Conservation (phyloP, 331 rosid genomes). For the Acacia pycnantha region DNA sequence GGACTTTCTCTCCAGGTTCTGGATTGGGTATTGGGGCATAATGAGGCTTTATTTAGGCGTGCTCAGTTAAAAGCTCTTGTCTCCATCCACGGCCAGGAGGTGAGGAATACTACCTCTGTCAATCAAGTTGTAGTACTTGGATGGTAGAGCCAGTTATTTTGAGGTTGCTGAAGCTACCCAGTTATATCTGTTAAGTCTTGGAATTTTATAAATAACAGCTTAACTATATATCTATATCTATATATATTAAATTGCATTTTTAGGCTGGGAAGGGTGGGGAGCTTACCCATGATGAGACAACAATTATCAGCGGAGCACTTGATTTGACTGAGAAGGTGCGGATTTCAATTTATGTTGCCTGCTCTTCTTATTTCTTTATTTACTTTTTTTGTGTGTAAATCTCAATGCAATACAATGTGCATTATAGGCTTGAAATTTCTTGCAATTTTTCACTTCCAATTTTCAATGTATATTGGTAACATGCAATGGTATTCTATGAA, state of each 20-base stretch:
- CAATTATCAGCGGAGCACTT: conserved; percentile 93
- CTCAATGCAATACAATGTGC: neutral
- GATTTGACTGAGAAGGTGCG: conserved; percentile 93
- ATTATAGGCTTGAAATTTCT: conserved; percentile 7
- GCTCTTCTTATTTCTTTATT: neutral
- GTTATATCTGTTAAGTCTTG: neutral
- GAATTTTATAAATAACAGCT: conserved; percentile 14
- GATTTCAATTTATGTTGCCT: neutral
- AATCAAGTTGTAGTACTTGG: neutral
- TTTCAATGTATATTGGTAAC: conserved; percentile 15
- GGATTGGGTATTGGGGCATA: conserved; percentile 80
- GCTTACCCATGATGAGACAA: conserved; percentile 94
- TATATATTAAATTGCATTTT: neutral
- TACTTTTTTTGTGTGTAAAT: neutral
- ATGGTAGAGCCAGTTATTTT: conserved; percentile 6
- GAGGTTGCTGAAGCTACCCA: conserved; percentile 12
- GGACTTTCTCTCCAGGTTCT: conserved; percentile 59
- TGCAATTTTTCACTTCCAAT: conserved; percentile 6
- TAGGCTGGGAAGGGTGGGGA: conserved; percentile 99
- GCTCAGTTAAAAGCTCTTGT: conserved; percentile 96
- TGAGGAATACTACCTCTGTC: conserved; percentile 23
- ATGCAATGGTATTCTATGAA: conserved; percentile 5
- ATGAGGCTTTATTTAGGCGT: conserved; percentile 89
- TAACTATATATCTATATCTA: neutral
- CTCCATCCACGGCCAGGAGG: conserved; percentile 91